Evolutionary conservation across 495 filamentous ascomycete genomes (phyloP), one percentile per base, ranked within the genome.

Genomic region (Aspergillus asperescens): DNA sequence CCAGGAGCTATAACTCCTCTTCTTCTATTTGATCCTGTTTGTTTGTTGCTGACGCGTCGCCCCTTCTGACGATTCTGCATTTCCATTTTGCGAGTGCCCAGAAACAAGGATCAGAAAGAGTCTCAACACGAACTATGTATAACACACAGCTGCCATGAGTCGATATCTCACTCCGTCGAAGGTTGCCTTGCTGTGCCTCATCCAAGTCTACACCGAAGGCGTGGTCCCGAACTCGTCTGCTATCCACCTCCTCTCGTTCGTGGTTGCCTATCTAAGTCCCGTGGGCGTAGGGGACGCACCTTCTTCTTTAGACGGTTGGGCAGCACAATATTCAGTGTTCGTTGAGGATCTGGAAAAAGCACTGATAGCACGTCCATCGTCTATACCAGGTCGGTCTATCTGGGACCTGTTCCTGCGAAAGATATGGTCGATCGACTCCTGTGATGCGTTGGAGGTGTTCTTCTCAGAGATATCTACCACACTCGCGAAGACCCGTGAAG

Each of bases 391-490:
- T 10, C 82, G 87, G 25, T 83, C 79, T 16, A 65, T 95, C 10
- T 93, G 90, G 85, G 92, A 97, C 67, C 63, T 87, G 15, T 85
- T 96, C 45, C 73, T 96, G 6, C 81, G 84, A 48, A 89, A 86
- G 57, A 66, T 97, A 28, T 98, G 93, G 92, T 76, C 77, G 1
- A 80, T 97, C 34, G 81, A 93, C 62, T 90, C 82, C 34, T 76
- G 91, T 13, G 81, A 95, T 71, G 83, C 82, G 0, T 68, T 95
- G 13, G 83, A 87, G 63, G 71, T 74, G 7, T 89, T 79, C 67
- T 87, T 91, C 61, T 75, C 77, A 28, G 65, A 74, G 12, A 73
- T 82, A 37, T 73, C 77, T 2, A 66, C 62, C 51, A 66, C 87
- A 10, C 65, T 90, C 19, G 78, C 72, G 48, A 87, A 83, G 62